phyloP scores from a whole-genome alignment of 192 early-diverging fungal genomes.

The Allomyces javanicus region DNA sequence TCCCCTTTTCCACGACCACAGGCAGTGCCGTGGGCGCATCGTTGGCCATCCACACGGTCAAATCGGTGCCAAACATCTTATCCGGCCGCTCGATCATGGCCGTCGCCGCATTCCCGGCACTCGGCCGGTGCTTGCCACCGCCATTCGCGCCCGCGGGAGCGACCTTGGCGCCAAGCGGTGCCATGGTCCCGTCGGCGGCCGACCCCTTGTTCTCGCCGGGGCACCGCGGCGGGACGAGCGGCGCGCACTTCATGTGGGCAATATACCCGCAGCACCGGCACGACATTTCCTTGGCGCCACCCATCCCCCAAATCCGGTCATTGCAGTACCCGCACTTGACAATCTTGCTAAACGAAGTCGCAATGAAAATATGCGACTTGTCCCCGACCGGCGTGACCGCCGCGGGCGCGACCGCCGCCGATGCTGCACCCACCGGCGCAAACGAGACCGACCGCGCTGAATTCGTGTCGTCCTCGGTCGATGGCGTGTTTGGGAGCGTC shows the following conservation, averaged over 20 bases:
- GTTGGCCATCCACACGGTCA: slow-evolving; percentile 27
- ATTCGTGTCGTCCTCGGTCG: no score
- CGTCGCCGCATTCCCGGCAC: slow-evolving; percentile 6
- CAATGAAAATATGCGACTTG: slow-evolving; percentile 16
- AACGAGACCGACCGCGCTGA: no score
- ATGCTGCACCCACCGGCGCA: no score
- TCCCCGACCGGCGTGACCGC: background rate
- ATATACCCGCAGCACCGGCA: slow-evolving; percentile 16
- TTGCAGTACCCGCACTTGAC: slow-evolving; percentile 28
- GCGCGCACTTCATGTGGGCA: slow-evolving; percentile 22
- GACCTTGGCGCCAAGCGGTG: slow-evolving; percentile 3
- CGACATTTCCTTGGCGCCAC: slow-evolving; percentile 19
- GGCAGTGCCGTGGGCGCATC: slow-evolving; percentile 38
- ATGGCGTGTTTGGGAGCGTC: no score
- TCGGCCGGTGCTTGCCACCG: slow-evolving; percentile 2
- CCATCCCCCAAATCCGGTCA: slow-evolving; percentile 31
- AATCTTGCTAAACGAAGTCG: slow-evolving; percentile 19
- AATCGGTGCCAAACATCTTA: slow-evolving; percentile 44
- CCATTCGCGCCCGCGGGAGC: slow-evolving; percentile 3
- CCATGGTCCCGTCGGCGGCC: background rate
- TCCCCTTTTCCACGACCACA: slow-evolving; percentile 42
- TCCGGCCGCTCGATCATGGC: slow-evolving; percentile 9
- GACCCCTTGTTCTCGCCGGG: slow-evolving; percentile 6
- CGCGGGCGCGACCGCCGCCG: background rate
- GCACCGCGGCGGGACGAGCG: slow-evolving; percentile 15